Evolutionary conservation across 2,329 filamentous ascomycete species (phyloP), one percentile per base, ranked within the genome.

Genomic region (Camptophora hylomeconis): DNA sequence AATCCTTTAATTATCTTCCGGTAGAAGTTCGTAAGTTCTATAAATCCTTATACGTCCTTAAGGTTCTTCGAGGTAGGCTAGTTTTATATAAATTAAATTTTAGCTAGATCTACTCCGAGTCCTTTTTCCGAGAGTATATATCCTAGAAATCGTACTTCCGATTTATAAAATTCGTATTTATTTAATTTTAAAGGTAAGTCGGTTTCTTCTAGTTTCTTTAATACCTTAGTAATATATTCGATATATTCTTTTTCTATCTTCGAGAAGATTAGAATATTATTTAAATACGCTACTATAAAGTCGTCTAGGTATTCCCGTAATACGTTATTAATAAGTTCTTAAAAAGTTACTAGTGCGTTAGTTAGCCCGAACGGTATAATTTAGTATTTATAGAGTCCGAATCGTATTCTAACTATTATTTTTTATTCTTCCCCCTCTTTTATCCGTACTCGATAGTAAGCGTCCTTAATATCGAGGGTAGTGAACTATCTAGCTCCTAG

Each of bases 1-100:
- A 35, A 45, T 44, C 17, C 32, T 15, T n/a, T 27, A 8, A 25
- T 46, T 26, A 52, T 52, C 8, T 30, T 18, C 18, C 41, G 26
- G 37, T 44, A 44, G 24, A 41, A 44, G 24, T 44, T 44, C 17
- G 27, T 22, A 26, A 43, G 38, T 5, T 26, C 32, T 24, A 44
- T 23, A 27, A 45, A 45, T 7, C 14, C n/a, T 30, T 41, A 31
- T 17, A 43, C 20, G 10, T 44, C 29, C 13, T 36, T 36, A 22
- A 40, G 22, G 26, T 21, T 28, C n/a, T 20, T 27, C 20, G 24
- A 30, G 4, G 22, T 35, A 19, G 28, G 24, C 34, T 35, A 45
- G 5, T 34, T 20, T 24, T 31, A 12, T 9, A 42, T 30, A 16
- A 13, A 13, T 15, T 33, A 17, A 16, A 41, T 19, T 17, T 39